Evolutionary conservation across 1,284 basidiomycete species (phyloP).

Genomic region (Mycosarcoma maydis): DNA sequence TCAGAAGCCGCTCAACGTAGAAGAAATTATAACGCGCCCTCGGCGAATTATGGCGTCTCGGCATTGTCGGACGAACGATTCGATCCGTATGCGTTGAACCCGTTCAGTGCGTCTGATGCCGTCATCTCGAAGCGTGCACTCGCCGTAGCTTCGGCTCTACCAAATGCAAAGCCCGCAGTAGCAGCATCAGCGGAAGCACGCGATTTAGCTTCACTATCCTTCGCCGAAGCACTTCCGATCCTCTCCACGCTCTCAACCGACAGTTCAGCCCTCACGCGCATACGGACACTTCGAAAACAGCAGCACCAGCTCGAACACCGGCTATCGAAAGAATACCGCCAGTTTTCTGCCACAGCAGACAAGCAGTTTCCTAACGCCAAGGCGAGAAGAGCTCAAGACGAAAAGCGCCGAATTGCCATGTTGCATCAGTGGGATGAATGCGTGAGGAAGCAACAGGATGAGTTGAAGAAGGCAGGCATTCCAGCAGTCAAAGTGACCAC

Average conservation of each 20-base stretch:
- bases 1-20: constrained; percentile 22
- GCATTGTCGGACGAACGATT: constrained; percentile 7
- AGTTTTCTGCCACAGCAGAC: constrained; percentile 15
- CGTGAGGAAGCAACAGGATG: constrained; percentile 18
- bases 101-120: constrained; percentile 10
- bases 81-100: constrained; percentile 39
- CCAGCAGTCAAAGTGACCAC: constrained; percentile 10
- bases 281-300: constrained; percentile 4
- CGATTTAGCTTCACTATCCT: constrained; percentile 22
- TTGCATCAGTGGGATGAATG: constrained; percentile 27
- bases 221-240: constrained; percentile 32
- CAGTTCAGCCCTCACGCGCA: constrained; percentile 12
- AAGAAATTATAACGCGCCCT: constrained; percentile 15
- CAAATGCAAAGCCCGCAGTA: background rate
- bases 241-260: constrained; percentile 26
- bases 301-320: constrained; percentile 31
- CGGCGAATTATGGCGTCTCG: constrained; percentile 11
- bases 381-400: constrained; percentile 15
- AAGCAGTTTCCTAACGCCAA: constrained; percentile 28
- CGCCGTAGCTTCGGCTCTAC: background rate
- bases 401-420: constrained; percentile 4
- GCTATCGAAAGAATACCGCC: constrained; percentile 17
- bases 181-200: background rate
- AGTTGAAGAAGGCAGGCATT: constrained; percentile 11
- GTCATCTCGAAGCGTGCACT: constrained; percentile 9